Evolutionary conservation across 257 asterid species (phyloP).

Genomic region (Solanum pennellii): DNA sequence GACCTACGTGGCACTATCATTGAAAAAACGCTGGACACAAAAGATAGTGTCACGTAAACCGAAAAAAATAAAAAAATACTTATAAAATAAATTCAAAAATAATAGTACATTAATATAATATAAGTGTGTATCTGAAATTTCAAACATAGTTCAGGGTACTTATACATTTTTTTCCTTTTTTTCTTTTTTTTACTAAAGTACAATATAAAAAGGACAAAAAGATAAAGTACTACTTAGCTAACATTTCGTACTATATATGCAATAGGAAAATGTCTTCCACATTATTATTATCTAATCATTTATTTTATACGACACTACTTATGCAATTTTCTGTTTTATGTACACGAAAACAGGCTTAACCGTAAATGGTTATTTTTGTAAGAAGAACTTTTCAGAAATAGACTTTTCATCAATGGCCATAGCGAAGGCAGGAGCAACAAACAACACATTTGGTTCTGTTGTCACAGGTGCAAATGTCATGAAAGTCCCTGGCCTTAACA

Average conservation of each 20-base stretch:
- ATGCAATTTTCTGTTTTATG: not conserved
- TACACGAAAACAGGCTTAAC: slow-evolving; percentile 23
- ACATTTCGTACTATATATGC: not conserved
- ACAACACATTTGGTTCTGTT: slow-evolving; percentile 43
- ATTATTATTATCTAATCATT: not conserved
- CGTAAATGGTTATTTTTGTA: slow-evolving; percentile 59
- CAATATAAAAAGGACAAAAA: not conserved
- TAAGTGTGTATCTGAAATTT: too few species aligned
- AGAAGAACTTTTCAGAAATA: slow-evolving; percentile 35
- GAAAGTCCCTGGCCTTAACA: slow-evolving; percentile 73
- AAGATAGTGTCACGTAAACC: too few species aligned
- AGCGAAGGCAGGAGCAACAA: slow-evolving; percentile 49
- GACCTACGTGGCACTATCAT: too few species aligned
- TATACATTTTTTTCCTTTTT: too few species aligned
- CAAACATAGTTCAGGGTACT: too few species aligned
- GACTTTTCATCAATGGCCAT: slow-evolving; percentile 50
- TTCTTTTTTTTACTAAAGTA: not conserved
- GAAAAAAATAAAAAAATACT: too few species aligned
- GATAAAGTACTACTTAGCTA: not conserved
- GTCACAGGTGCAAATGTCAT: slow-evolving; percentile 63
- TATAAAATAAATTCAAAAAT: too few species aligned
- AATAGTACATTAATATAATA: too few species aligned
- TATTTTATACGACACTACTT: not conserved
- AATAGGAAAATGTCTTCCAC: not conserved
- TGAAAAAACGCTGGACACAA: too few species aligned